Conservation (phyloP, 257 asterid species). For the Nicotiana undulata region DNA sequence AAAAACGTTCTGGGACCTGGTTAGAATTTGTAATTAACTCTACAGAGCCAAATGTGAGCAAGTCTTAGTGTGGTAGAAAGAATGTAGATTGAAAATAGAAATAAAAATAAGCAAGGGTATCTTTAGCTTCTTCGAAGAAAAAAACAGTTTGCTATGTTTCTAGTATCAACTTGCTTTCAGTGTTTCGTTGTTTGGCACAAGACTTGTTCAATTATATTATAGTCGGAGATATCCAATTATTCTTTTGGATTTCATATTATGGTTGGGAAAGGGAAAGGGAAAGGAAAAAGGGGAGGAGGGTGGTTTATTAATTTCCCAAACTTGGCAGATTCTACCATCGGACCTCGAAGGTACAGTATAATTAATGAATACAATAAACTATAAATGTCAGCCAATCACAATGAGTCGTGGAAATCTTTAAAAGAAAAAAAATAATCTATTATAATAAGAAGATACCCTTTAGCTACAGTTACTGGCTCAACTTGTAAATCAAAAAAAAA, state of each 20-base stretch:
- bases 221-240: background rate
- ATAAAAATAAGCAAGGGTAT: background rate
- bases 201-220: background rate
- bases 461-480: background rate
- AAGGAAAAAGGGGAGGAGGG: no score
- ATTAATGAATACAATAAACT: no score
- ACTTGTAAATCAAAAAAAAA: background rate
- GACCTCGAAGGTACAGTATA: background rate
- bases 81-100: background rate
- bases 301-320: no score
- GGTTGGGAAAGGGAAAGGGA: no score
- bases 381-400: background rate
- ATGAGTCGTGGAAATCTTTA: constrained; percentile 9
- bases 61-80: background rate
- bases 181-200: background rate
- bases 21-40: background rate
- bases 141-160: background rate
- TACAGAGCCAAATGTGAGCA: no score
- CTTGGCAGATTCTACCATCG: background rate
- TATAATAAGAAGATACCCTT: background rate
- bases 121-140: background rate
- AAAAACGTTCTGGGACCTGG: background rate
- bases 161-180: background rate
- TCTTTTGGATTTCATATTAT: no score
- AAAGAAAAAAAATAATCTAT: constrained; percentile 7